phyloP scores from a whole-genome alignment of 1,284 basidiomycete genomes.

The Ceratobasidium sp. region DNA sequence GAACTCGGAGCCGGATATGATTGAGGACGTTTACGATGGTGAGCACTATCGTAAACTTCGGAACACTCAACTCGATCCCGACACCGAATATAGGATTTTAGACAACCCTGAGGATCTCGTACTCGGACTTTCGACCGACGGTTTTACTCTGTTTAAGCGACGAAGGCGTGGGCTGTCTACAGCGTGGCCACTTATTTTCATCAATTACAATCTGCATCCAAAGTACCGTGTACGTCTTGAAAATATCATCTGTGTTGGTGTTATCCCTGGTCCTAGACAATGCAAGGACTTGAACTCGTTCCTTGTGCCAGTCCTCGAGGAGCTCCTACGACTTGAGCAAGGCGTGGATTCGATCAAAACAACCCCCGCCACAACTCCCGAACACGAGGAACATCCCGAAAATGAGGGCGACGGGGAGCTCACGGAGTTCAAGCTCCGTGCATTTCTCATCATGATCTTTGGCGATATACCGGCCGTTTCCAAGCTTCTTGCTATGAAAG shows the following conservation, averaged over 20 bases:
- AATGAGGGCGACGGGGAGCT: slow-evolving; percentile 44
- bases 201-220: slow-evolving; percentile 16
- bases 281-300: slow-evolving; percentile 20
- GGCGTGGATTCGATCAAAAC: no score
- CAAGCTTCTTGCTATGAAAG: slow-evolving; percentile 14
- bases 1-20: background rate
- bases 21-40: background rate
- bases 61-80: background rate
- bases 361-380: slow-evolving; percentile 10
- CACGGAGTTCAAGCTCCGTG: background rate
- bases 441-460: slow-evolving; percentile 18
- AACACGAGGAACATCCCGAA: background rate
- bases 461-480: slow-evolving; percentile 23
- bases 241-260: slow-evolving; percentile 9
- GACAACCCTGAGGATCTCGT: background rate
- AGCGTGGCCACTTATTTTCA: slow-evolving; percentile 4
- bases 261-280: slow-evolving; percentile 15
- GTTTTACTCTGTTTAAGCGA: slow-evolving; percentile 8
- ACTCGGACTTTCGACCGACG: background rate
- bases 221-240: slow-evolving; percentile 4
- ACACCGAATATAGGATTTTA: background rate
- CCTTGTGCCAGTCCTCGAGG: slow-evolving; percentile 8
- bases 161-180: background rate
- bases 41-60: background rate
- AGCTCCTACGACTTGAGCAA: background rate